Base-by-base conservation (phyloP, 1,284 basidiomycete genomes). In the Moniliophthora roreri region DNA sequence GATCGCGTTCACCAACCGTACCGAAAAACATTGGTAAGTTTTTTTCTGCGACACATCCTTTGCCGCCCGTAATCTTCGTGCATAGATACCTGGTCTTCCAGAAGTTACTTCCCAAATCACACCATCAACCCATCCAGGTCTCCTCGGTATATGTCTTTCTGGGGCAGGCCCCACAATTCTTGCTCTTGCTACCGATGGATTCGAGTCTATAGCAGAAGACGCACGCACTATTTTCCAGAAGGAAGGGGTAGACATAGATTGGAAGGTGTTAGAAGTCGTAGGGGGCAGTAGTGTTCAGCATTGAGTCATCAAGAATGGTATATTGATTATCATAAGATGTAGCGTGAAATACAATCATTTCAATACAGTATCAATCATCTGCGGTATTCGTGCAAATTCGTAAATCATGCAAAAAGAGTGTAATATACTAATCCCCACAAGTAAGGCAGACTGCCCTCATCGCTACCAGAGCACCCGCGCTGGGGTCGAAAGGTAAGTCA, bases 1-100 rank as follows among this genome's bases (percentile, higher is more conserved):
- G 97, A 99, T 74, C 85, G 91, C 46, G 83, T 99, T 11, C 97
- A 99, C 70, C 97, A 99, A 69, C 97, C 97, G 0, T 99, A 98
- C 71, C 85, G 97, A 34, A 93, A 91, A 72, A 72, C 80, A 38
- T 78, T 99, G 51, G 94, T 92, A 66, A 42, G 84, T 74, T 8
- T 15, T 40, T 32, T 28, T 55, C 18, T 2, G 9, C 24, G 3
- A 13, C 9, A 44, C 55, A 46, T 48, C 11, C 20, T 6, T 49
- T 21, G 34, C 37, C 45, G 11, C 16, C 15, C 24, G 23, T 54
- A 46, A 20, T 46, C 5, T 51, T 47, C 35, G 16, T 44, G 26
- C 51, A 37, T 23, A 97, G 93, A 98, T 99, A 56, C 97, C 97
- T 39, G 97, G 96, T 28, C 80, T 98, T 13, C 90, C 93, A 10